These are phyloP conservation scores for Allodekkera sacchari DNA, from an alignment of 805 yeast genomes.

Conservation along the genomic window DNA sequence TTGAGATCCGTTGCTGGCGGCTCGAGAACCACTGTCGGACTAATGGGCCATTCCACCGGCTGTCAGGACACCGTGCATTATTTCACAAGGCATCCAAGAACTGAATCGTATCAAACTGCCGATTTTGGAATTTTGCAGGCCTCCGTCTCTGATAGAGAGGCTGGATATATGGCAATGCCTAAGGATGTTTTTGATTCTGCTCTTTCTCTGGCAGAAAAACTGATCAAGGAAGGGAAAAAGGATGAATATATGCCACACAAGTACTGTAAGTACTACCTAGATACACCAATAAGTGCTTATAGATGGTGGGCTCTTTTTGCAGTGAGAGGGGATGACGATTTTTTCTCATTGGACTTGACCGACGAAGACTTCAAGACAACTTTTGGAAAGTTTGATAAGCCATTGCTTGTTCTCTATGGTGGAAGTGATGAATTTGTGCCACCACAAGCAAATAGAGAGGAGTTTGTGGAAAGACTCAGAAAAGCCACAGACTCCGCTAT, in stretches of 20 bases:
- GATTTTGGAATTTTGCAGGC: conserved; percentile 68
- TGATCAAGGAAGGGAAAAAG: conserved; percentile 34
- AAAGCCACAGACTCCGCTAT: conserved; percentile 26
- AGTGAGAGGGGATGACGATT: conserved; percentile 71
- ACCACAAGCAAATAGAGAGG: conserved; percentile 35
- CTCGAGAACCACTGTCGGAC: conserved; percentile 38
- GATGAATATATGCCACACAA: conserved; percentile 45
- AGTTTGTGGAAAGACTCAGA: conserved; percentile 43
- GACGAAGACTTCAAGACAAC: conserved; percentile 32
- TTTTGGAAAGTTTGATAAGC: conserved; percentile 48
- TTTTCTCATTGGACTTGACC: conserved; percentile 49
- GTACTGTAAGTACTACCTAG: conserved; percentile 36
- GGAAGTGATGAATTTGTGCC: conserved; percentile 64
- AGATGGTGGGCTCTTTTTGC: conserved; percentile 60
- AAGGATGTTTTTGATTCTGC: conserved; percentile 13
- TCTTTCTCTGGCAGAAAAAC: conserved; percentile 26
- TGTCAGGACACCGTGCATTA: conserved; percentile 68
- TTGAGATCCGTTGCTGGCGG: conserved; percentile 41
- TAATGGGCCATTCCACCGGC: conserved; percentile 84
- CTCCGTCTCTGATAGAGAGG: conserved; percentile 61
- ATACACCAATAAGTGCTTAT: conserved; percentile 59
- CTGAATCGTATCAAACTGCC: conserved; percentile 15
- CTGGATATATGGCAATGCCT: conserved; percentile 15
- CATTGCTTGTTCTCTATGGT: conserved; percentile 47
- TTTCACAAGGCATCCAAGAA: conserved; percentile 28